Conservation (phyloP, 2,329 filamentous ascomycete genomes). For the Catunica adiposa region DNA sequence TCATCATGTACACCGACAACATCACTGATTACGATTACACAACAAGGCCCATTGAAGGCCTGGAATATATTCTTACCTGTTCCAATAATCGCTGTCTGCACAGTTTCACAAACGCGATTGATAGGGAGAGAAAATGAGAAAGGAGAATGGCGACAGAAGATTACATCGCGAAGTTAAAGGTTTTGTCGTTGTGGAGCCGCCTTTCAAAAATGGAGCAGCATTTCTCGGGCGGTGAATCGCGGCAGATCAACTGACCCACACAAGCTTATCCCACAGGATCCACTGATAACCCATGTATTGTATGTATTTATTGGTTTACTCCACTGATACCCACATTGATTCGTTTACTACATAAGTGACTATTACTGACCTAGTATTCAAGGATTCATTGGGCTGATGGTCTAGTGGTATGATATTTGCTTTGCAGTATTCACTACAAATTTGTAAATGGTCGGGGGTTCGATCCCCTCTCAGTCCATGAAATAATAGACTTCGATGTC, state of each 20-base stretch:
- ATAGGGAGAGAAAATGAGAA: not conserved
- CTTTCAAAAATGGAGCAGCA: not conserved
- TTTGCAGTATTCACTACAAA: slow-evolving; percentile 15
- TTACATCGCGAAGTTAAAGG: slow-evolving; percentile 1
- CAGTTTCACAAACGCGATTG: not conserved
- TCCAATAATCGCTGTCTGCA: not conserved
- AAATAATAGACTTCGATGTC: not conserved
- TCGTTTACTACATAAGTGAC: not conserved
- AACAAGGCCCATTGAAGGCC: not conserved
- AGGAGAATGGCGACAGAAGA: not conserved
- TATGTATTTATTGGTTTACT: no score
- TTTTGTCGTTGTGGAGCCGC: slow-evolving; percentile 8
- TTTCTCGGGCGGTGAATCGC: not conserved
- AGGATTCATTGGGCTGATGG: slow-evolving; percentile 14
- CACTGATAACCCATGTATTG: no score
- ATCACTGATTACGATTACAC: slow-evolving; percentile 8
- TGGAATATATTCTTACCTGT: slow-evolving; percentile 4
- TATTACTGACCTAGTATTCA: not conserved
- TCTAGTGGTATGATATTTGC: slow-evolving; percentile 16
- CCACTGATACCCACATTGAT: no score
- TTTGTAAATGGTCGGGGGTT: slow-evolving; percentile 15
- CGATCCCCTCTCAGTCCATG: slow-evolving; percentile 15
- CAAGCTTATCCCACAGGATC: not conserved
- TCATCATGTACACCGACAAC: slow-evolving; percentile 27
- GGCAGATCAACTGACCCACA: not conserved